Evolutionary conservation across 2,329 filamentous ascomycete genomes (phyloP).

Genomic region (Colletotrichum tropicicola): DNA sequence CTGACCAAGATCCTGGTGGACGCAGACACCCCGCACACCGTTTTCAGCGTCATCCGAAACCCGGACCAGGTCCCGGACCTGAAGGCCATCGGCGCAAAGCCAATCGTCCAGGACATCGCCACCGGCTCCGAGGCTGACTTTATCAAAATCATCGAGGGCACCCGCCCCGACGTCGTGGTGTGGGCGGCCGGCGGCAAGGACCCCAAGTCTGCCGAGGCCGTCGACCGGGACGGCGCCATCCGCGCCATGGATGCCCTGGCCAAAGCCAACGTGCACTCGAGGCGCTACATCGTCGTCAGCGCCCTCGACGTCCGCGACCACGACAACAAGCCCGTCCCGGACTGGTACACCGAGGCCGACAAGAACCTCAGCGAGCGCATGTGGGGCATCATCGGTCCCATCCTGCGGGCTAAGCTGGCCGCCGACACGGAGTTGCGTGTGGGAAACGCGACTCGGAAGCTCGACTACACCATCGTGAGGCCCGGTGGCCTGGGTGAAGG

Average conservation of each 20-base stretch:
- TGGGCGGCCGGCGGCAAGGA: conserved; percentile 43
- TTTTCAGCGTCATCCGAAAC: conserved; percentile 40
- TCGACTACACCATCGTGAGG: conserved; percentile 56
- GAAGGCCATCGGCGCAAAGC: conserved; percentile 47
- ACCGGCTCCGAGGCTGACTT: conserved; percentile 46
- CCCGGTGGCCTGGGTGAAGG: conserved; percentile 50
- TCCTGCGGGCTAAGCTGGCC: conserved; percentile 51
- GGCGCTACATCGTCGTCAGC: conserved; percentile 55
- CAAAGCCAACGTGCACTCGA: conserved; percentile 43
- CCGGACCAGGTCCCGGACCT: conserved; percentile 44
- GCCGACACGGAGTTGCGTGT: conserved; percentile 49
- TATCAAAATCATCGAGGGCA: conserved; percentile 42
- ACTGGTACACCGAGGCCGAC: conserved; percentile 53
- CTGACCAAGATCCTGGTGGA: conserved; percentile 33
- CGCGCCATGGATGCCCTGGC: conserved; percentile 54
- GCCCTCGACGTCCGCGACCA: conserved; percentile 54
- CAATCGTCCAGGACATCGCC: conserved; percentile 53
- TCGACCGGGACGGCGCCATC: conserved; percentile 56
- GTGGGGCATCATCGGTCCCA: conserved; percentile 48
- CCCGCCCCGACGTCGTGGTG: conserved; percentile 41
- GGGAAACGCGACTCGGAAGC: conserved; percentile 44
- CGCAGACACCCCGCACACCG: conserved; percentile 30
- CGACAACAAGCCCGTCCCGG: conserved; percentile 43
- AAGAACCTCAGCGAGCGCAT: conserved; percentile 43
- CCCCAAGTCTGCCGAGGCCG: conserved; percentile 49